phyloP scores from a whole-genome alignment of 2,329 filamentous ascomycete genomes.

The Bretziella fagacearum region DNA sequence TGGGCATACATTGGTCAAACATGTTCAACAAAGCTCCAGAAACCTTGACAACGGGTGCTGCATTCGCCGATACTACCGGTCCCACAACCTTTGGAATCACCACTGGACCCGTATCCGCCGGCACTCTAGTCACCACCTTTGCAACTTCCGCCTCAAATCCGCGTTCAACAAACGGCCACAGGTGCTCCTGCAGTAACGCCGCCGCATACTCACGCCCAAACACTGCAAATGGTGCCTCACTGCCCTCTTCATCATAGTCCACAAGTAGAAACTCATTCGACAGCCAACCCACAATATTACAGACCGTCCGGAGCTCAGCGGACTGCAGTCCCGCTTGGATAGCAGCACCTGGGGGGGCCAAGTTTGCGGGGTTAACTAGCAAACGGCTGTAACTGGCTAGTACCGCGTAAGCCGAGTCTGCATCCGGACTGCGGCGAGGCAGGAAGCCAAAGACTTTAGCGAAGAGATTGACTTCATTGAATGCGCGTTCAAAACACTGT shows the following conservation, averaged over 20 bases:
- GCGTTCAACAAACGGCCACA: slow-evolving; percentile 39
- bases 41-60: slow-evolving; percentile 39
- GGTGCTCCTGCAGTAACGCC: slow-evolving; percentile 36
- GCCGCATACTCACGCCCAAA: slow-evolving; percentile 41
- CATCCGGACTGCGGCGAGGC: slow-evolving; percentile 32
- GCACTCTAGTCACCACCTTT: slow-evolving; percentile 35
- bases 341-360: slow-evolving; percentile 33
- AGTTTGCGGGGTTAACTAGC: slow-evolving; percentile 36
- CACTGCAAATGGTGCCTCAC: slow-evolving; percentile 33
- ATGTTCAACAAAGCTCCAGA: slow-evolving; percentile 41
- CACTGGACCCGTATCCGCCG: slow-evolving; percentile 30
- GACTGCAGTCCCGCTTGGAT: slow-evolving; percentile 33
- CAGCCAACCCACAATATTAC: slow-evolving; percentile 40
- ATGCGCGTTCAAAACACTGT: slow-evolving; percentile 41
- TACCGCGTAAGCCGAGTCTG: slow-evolving; percentile 33
- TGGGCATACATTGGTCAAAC: slow-evolving; percentile 49
- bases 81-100: slow-evolving; percentile 34
- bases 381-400: slow-evolving; percentile 33
- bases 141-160: slow-evolving; percentile 38
- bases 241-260: slow-evolving; percentile 38
- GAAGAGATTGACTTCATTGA: slow-evolving; percentile 37
- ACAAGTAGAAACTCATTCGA: slow-evolving; percentile 39
- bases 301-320: slow-evolving; percentile 32
- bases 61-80: slow-evolving; percentile 37
- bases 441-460: slow-evolving; percentile 39